Base-by-base conservation (phyloP, 2,329 filamentous ascomycete genomes). In the Colletotrichum phormii region DNA sequence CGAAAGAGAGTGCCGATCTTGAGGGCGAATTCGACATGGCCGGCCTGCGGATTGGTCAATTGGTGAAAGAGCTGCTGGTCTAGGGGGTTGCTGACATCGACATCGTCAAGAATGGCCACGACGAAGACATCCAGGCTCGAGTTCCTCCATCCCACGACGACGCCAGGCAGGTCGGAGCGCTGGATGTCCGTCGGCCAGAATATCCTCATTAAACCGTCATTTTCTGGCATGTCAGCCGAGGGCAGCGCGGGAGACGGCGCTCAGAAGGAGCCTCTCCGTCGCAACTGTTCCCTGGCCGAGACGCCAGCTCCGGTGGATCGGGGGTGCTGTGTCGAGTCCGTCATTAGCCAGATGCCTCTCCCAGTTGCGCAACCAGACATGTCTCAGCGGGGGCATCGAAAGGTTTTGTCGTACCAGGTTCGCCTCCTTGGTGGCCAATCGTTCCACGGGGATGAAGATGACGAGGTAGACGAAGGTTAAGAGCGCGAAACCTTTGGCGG, bases 141-240 rank as follows among this genome's bases (percentile, higher is more conserved):
- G 82, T 99, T 99, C 79, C 93, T 91, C 95, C 96, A 99, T 79
- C 97, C 97, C 59, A 99, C 94, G 75, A 99, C 91, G 73, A 98
- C 94, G 57, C 96, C 97, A 54, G 94, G 90, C 70, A 90, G 87
- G 77, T 91, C 89, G 67, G 92, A 93, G 82, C 88, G 89, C 67
- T 90, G 88, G 79, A 94, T 91, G 84, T 97, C 95, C 79, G 93
- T 93, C 79, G 97, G 97, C 97, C 97, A 99, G 86, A 99, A 98
- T 86, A 99, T 92, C 87, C 97, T 95, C 92, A 98, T 95, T 87
- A 98, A 88, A 80, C 94, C 95, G 94, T 97, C 90, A 88, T 91
- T 88, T 85, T 90, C 89, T 86, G 89, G 86, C 90, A 92, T 92
- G 88, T 87, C 89, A 84, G 80, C 80, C 75, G 77, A 74, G 75